phyloP scores from a whole-genome alignment of 345 rosid species.

The Hypericum androsaemum region DNA sequence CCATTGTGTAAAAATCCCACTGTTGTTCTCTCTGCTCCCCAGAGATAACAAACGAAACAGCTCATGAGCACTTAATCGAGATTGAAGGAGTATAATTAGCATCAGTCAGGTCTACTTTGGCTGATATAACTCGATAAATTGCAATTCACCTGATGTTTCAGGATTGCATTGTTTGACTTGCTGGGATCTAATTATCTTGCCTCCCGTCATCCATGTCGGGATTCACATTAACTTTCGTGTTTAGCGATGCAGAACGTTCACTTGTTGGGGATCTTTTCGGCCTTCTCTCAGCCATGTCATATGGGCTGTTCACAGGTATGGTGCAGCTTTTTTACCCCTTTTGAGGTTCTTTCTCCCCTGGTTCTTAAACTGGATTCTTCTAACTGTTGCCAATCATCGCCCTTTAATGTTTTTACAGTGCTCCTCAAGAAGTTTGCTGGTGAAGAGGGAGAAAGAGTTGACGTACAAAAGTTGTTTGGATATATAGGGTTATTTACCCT shows the following conservation, averaged over 20 bases:
- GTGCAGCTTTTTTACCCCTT: not conserved
- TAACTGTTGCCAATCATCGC: slow-evolving; percentile 7
- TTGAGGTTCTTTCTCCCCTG: not conserved
- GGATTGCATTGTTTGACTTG: slow-evolving; percentile 13
- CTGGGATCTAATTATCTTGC: slow-evolving; percentile 13
- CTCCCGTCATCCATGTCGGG: slow-evolving; percentile 17
- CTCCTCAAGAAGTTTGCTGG: slow-evolving; percentile 95
- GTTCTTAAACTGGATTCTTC: not conserved
- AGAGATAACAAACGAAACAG: too few species aligned
- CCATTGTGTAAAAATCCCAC: too few species aligned
- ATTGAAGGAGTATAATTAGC: too few species aligned
- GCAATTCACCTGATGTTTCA: too few species aligned
- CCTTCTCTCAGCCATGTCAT: slow-evolving; percentile 87
- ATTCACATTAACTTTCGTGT: slow-evolving; percentile 48
- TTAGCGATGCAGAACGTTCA: slow-evolving; percentile 75
- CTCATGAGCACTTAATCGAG: too few species aligned
- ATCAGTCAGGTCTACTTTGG: too few species aligned
- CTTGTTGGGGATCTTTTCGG: slow-evolving; percentile 92
- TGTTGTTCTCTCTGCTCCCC: too few species aligned
- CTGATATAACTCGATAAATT: too few species aligned
- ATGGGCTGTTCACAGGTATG: slow-evolving; percentile 89
- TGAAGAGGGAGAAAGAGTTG: slow-evolving; percentile 88
- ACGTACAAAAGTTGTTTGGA: slow-evolving; percentile 95
- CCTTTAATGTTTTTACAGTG: slow-evolving; percentile 43
- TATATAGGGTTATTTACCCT: slow-evolving; percentile 93